Evolutionary conservation across 371 early-diverging fungal genomes (phyloP), one percentile per base, ranked within the genome.

Genomic region (Polyrhizophydium stewartii): DNA sequence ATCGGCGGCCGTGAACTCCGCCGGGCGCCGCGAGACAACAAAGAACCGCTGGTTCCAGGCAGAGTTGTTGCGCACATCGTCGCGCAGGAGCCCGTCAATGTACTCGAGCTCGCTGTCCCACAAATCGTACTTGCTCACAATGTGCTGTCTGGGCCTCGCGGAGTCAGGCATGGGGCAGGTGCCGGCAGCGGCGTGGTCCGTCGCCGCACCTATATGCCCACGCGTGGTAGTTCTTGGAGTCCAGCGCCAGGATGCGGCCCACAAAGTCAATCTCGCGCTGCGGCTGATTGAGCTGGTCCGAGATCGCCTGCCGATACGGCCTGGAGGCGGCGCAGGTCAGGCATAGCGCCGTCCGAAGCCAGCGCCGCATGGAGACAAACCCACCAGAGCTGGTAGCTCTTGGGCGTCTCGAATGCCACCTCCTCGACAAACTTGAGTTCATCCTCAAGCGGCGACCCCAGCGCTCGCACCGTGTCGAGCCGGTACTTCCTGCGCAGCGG

Each of bases 161-260:
- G 19, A 16, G 37, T 12, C 25, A n/a, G n/a, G n/a, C n/a, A n/a
- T n/a, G n/a, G n/a, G n/a, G n/a, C 43, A 43, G n/a, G 17, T 17
- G n/a, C n/a, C n/a, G n/a, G n/a, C 35, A 35, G 7, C 35, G 35
- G 13, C 35, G 35, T 19, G 43, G 19, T 43, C 12, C 13, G 3
- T n/a, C 3, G 7, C 38, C 9, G 30, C 25, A 85, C 84, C 90
- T 71, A 71, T 92, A 95, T 0, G 90, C 80, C 98, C 98, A 98
- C 2, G 92, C 93, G 73, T 98, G 98, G 70, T 96, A 96, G 70
- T 98, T 98, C 69, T 98, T 98, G n/a, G 92, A 80, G 61, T 97
- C 98, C 12, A 82, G 79, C 37, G 79, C 85, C 31, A 97, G 65
- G 24, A 90, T 78, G 2, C 58, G 41, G 43, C 86, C 83, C 43